A percentile compares a stretch with the other conserved stretches of the same genome.
Evolutionary conservation across 768 basidiomycete species (phyloP).

Genomic region (Leccinum incarnatum): DNA sequence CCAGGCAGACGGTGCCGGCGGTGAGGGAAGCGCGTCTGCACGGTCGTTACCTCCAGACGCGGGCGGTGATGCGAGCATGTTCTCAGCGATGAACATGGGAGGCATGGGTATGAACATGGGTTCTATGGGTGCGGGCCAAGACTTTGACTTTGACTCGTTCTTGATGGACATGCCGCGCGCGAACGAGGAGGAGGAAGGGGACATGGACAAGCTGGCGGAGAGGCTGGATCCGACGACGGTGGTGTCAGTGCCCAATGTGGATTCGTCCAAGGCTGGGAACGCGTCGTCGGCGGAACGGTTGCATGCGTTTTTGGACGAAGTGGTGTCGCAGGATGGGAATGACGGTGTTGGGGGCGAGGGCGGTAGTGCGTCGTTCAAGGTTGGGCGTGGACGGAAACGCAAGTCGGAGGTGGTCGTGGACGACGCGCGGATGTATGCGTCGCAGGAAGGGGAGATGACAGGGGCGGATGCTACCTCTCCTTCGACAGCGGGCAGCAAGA

Average conservation of each 20-base stretch:
- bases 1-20: slow-evolving; percentile 11
- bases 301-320: slow-evolving; percentile 44
- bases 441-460: not conserved
- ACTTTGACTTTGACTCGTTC: slow-evolving; percentile 42
- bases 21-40: slow-evolving; percentile 1
- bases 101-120: not conserved
- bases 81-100: slow-evolving; percentile 4
- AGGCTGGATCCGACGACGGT: slow-evolving; percentile 32
- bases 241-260: slow-evolving; percentile 27
- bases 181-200: slow-evolving; percentile 28
- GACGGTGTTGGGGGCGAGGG: not conserved
- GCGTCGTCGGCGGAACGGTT: slow-evolving; percentile 35
- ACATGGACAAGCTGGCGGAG: slow-evolving; percentile 35
- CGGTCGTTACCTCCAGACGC: not conserved
- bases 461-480: not conserved
- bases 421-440: not conserved
- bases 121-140: slow-evolving; percentile 6
- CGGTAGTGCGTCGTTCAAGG: slow-evolving; percentile 4
- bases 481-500: slow-evolving; percentile 17
- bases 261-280: slow-evolving; percentile 29
- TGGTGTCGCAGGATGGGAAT: slow-evolving; percentile 33
- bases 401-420: slow-evolving; percentile 37
- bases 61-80: slow-evolving; percentile 19
- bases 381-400: slow-evolving; percentile 34
- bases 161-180: slow-evolving; percentile 38